These are phyloP conservation scores for Vitis rotundifolia DNA, from an alignment of 164 flowering plant genomes.

Conservation along the genomic window DNA sequence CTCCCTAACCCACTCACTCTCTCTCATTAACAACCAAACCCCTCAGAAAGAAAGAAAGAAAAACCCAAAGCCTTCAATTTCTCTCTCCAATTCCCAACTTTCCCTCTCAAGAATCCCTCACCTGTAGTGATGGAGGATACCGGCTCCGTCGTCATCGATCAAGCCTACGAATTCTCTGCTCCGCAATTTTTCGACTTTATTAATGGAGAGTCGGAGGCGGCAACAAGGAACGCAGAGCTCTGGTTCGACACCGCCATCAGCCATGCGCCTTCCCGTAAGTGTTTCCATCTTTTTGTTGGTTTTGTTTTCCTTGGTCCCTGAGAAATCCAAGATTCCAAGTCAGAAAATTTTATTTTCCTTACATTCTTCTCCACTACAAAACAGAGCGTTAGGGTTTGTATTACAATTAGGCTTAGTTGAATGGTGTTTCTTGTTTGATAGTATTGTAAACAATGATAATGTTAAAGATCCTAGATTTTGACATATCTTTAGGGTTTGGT, in stretches of 20 bases:
- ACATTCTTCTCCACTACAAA: too few relatives aligned
- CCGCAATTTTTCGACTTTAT: slow-evolving; percentile 77
- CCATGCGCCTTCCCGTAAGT: slow-evolving; percentile 89
- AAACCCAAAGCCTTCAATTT: too few relatives aligned
- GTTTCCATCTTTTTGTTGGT: neutral
- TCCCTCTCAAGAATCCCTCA: neutral
- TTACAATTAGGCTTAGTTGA: too few relatives aligned
- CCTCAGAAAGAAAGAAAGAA: too few relatives aligned
- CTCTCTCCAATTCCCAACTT: neutral
- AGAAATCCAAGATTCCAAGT: too few relatives aligned
- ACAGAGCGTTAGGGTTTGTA: too few relatives aligned
- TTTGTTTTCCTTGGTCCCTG: neutral
- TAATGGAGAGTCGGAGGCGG: slow-evolving; percentile 65
- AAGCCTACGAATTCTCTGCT: slow-evolving; percentile 79
- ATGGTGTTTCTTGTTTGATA: too few relatives aligned
- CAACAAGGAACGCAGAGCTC: slow-evolving; percentile 55
- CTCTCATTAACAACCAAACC: neutral
- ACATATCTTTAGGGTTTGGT: too few relatives aligned
- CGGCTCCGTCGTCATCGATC: slow-evolving; percentile 45
- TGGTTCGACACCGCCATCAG: slow-evolving; percentile 75
- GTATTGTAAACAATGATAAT: too few relatives aligned
- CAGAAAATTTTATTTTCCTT: too few relatives aligned
- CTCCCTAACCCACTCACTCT: neutral
- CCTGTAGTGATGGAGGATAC: too few relatives aligned
- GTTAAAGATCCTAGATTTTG: too few relatives aligned